Evolutionary conservation across 192 early-diverging fungal species (phyloP).

Genomic region (Backusella sp.): DNA sequence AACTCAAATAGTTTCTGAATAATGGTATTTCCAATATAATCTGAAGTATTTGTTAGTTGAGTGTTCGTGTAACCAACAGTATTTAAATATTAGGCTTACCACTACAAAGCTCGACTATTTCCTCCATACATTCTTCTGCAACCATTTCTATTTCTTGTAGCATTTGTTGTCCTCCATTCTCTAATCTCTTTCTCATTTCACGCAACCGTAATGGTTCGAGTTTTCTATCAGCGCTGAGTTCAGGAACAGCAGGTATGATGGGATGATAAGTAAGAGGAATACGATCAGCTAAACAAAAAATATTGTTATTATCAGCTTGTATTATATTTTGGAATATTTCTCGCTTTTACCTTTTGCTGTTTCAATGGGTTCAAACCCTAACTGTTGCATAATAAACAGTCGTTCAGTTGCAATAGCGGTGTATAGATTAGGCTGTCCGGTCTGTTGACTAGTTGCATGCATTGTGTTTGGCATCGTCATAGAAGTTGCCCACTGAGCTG

Average conservation of each 20-base stretch:
- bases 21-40: slow-evolving; percentile 98
- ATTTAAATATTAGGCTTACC: slow-evolving; percentile 49
- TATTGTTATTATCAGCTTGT: background rate
- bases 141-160: slow-evolving; percentile 74
- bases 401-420: slow-evolving; percentile 30
- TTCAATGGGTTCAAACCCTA: slow-evolving; percentile 5
- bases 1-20: slow-evolving; percentile 93
- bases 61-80: background rate
- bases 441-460: slow-evolving; percentile 29
- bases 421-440: slow-evolving; percentile 1
- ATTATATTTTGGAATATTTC: background rate
- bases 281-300: slow-evolving; percentile 28
- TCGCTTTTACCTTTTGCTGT: slow-evolving; percentile 4
- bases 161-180: slow-evolving; percentile 54
- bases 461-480: slow-evolving; percentile 40
- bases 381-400: slow-evolving; percentile 31
- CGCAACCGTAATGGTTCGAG: slow-evolving; percentile 81
- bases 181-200: slow-evolving; percentile 87
- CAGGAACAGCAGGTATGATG: slow-evolving; percentile 69
- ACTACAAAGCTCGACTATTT: slow-evolving; percentile 88
- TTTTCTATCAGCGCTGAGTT: slow-evolving; percentile 61
- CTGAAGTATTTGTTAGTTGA: slow-evolving; percentile 13
- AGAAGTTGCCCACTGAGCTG: slow-evolving; percentile 25
- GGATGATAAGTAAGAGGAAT: slow-evolving; percentile 57
- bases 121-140: slow-evolving; percentile 80